Conservation (phyloP, 1,284 basidiomycete species). For the Ceratobasidium sp. region DNA sequence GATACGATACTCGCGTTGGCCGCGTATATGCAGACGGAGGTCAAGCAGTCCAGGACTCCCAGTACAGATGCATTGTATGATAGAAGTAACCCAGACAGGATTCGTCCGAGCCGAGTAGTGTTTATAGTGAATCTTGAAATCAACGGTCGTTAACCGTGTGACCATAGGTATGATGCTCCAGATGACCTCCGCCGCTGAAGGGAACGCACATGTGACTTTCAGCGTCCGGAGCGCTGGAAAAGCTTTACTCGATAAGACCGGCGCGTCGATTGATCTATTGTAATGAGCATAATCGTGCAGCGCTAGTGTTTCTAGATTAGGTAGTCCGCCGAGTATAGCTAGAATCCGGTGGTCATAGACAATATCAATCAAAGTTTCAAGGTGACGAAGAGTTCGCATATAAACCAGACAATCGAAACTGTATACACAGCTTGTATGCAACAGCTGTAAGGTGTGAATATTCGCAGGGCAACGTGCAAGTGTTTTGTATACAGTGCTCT, state of each 20-base stretch:
- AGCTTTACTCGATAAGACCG: background rate
- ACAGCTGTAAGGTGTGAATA: background rate
- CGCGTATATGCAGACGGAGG: background rate
- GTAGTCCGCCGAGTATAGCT: background rate
- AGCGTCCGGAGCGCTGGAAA: background rate
- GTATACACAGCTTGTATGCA: background rate
- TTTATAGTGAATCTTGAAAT: background rate
- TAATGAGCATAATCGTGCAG: background rate
- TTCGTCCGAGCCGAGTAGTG: background rate
- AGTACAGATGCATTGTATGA: background rate
- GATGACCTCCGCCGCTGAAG: background rate
- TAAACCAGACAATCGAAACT: background rate
- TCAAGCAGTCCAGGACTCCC: background rate
- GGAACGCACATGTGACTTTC: background rate
- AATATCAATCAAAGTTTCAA: conserved; percentile 1
- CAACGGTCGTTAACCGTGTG: background rate
- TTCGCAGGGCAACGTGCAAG: background rate
- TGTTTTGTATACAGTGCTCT: background rate
- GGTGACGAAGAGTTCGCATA: background rate
- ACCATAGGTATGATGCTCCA: background rate
- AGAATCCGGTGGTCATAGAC: background rate
- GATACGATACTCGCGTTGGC: background rate
- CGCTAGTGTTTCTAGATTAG: background rate
- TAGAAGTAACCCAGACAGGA: background rate
- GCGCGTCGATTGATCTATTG: too few relatives aligned